phyloP scores from a whole-genome alignment of 345 rosid genomes.

The Acer campestre region DNA sequence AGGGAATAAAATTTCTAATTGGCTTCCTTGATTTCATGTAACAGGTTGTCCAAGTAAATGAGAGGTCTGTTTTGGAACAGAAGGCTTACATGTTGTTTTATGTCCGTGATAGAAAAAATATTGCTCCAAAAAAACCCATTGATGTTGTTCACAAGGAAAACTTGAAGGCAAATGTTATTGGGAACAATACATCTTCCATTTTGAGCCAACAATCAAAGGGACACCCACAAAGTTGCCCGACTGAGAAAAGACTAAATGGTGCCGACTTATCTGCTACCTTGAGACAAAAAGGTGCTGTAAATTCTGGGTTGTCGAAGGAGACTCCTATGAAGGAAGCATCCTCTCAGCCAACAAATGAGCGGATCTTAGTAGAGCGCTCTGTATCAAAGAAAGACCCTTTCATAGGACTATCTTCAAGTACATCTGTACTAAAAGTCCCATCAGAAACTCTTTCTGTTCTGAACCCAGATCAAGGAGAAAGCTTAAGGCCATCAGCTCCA shows the following conservation, averaged over 20 bases:
- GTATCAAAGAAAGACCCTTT: conserved; percentile 26
- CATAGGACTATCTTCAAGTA: conserved; percentile 16
- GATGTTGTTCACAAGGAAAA: conserved; percentile 48
- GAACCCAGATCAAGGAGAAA: conserved; percentile 19
- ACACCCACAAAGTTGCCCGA: conserved; percentile 33
- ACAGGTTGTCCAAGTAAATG: conserved; percentile 85
- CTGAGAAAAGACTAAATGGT: conserved; percentile 24
- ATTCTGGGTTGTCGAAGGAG: conserved; percentile 26
- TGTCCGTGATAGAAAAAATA: conserved; percentile 78
- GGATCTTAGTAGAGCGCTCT: conserved; percentile 22
- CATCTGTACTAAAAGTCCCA: conserved; percentile 14
- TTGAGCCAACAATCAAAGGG: conserved; percentile 39
- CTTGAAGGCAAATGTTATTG: conserved; percentile 36
- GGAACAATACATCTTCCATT: conserved; percentile 33
- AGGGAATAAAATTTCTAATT: conserved; percentile 3
- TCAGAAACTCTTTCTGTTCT: conserved; percentile 20
- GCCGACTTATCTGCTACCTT: conserved; percentile 29
- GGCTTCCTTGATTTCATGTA: conserved; percentile 21
- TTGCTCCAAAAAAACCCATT: conserved; percentile 43
- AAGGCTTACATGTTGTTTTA: conserved; percentile 98
- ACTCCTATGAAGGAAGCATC: conserved; percentile 33
- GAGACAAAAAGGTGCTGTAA: conserved; percentile 29
- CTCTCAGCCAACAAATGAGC: conserved; percentile 24
- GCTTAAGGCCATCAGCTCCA: conserved; percentile 12
- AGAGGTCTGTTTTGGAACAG: conserved; percentile 76